Evolutionary conservation across 2,329 filamentous ascomycete genomes (phyloP).

Genomic region (Phaeosphaeria sp.): DNA sequence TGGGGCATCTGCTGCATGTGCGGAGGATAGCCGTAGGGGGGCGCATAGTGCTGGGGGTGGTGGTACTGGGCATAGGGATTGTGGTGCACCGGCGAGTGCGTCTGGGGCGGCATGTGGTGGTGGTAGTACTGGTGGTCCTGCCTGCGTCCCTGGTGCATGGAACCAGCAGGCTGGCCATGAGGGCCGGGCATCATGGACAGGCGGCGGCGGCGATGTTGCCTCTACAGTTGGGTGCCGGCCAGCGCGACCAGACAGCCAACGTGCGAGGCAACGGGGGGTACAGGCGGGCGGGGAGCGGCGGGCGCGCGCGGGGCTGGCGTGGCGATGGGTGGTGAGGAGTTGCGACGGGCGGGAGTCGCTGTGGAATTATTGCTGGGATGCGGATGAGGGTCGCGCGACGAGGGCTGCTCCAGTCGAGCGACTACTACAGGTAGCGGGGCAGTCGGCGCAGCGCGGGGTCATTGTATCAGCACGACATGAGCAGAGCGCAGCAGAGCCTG

Average conservation of each 20-base stretch:
- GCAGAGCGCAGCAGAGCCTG: conserved; percentile 41
- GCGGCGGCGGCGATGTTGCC: conserved; percentile 53
- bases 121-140: conserved; percentile 49
- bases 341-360: conserved; percentile 18
- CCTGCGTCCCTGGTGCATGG: conserved; percentile 49
- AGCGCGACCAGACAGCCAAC: conserved; percentile 46
- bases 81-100: conserved; percentile 24
- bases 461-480: conserved; percentile 47
- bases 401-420: conserved; percentile 11
- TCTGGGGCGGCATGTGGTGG: conserved; percentile 29
- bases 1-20: conserved; percentile 48
- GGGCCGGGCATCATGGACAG: conserved; percentile 80
- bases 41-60: conserved; percentile 48
- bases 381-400: conserved; percentile 37
- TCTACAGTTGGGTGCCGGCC: conserved; percentile 48
- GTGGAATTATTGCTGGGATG: conserved; percentile 36
- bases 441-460: conserved; percentile 31
- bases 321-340: conserved; percentile 11
- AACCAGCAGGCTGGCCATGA: conserved; percentile 48
- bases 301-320: conserved; percentile 3
- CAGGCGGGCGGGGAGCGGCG: conserved; percentile 5
- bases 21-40: conserved; percentile 48
- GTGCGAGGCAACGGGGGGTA: conserved; percentile 44
- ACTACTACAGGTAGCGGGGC: conserved; percentile 20
- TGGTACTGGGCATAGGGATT: conserved; percentile 43